Evolutionary conservation across 75 land plant genomes (phyloP).

Genomic region (Sequoiadendron giganteum): DNA sequence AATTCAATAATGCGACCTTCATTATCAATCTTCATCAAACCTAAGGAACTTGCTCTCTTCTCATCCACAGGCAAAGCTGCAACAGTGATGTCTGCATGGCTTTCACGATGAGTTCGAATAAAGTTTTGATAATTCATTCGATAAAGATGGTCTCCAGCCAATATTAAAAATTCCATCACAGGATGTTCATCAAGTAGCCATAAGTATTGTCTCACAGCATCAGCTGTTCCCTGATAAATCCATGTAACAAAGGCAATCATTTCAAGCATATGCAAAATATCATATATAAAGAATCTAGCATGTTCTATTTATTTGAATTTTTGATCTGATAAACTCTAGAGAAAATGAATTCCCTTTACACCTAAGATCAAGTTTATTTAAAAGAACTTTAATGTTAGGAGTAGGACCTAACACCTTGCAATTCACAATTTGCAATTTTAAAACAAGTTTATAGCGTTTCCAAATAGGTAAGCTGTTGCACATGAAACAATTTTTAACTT

Average conservation of each 20-base stretch:
- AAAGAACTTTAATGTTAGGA: not conserved
- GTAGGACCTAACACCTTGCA: not conserved
- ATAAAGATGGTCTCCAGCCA: constrained; percentile 88
- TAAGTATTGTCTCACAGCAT: constrained; percentile 84
- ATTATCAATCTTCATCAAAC: constrained; percentile 53
- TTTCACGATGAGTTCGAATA: constrained; percentile 66
- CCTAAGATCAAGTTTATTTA: not conserved
- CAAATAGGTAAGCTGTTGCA: not conserved
- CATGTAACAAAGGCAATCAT: not conserved
- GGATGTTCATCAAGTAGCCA: constrained; percentile 79
- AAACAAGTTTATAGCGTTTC: not conserved
- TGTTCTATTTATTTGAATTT: not conserved
- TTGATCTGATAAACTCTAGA: not conserved
- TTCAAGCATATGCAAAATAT: not conserved
- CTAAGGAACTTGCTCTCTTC: constrained; percentile 53
- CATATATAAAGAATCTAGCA: not conserved
- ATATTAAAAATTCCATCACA: constrained; percentile 62
- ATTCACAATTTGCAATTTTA: not conserved
- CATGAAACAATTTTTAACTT: not conserved
- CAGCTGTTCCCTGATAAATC: constrained; percentile 72
- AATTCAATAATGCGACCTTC: constrained; percentile 58
- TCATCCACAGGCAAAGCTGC: constrained; percentile 64
- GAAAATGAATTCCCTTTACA: not conserved
- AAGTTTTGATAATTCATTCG: constrained; percentile 81
- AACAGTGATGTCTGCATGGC: constrained; percentile 76